phyloP scores from a whole-genome alignment of 768 basidiomycete genomes.

The Lactarius indigo region DNA sequence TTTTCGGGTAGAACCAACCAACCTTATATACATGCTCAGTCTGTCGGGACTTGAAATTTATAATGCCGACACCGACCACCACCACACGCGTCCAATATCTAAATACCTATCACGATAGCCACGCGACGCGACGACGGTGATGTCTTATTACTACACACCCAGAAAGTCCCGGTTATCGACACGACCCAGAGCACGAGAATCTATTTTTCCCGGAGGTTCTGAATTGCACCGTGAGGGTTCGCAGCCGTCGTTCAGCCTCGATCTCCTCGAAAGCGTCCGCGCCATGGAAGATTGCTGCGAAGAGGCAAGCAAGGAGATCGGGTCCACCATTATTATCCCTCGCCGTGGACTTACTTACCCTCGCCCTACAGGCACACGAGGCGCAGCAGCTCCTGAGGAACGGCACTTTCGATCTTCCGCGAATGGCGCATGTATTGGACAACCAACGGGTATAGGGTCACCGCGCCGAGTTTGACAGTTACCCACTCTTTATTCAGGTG shows the following conservation, averaged over 20 bases:
- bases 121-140: background rate
- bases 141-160: slow-evolving; percentile 18
- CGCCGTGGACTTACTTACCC: background rate
- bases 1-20: slow-evolving; percentile 19
- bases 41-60: slow-evolving; percentile 25
- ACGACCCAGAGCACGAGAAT: slow-evolving; percentile 52
- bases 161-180: slow-evolving; percentile 49
- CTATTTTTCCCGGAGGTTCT: slow-evolving; percentile 65
- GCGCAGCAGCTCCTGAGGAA: slow-evolving; percentile 65
- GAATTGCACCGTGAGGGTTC: slow-evolving; percentile 62
- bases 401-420: slow-evolving; percentile 67
- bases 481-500: slow-evolving; percentile 43
- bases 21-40: slow-evolving; percentile 13
- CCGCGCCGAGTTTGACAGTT: background rate
- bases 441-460: slow-evolving; percentile 57
- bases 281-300: slow-evolving; percentile 81
- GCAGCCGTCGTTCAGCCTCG: slow-evolving; percentile 64
- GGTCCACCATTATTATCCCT: background rate
- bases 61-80: slow-evolving; percentile 23
- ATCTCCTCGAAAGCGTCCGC: slow-evolving; percentile 69
- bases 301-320: slow-evolving; percentile 44
- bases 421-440: slow-evolving; percentile 64
- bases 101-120: no score
- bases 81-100: background rate
- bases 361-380: slow-evolving; percentile 51